Conservation (phyloP, 2,329 filamentous ascomycete species). For the Talaromyces sp. region DNA sequence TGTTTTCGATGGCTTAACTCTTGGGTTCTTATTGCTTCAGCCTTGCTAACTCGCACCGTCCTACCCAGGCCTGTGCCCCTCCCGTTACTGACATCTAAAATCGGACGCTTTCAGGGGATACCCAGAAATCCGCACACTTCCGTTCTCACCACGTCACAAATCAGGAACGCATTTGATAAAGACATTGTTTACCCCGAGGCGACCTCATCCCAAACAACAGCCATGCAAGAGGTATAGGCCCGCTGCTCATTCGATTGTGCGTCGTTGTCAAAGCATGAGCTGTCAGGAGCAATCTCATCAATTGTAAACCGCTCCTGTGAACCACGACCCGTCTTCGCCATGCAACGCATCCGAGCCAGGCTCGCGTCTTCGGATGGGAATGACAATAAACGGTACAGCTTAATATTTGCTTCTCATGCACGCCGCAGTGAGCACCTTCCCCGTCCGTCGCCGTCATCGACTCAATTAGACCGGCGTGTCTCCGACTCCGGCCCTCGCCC, state of each 20-base stretch:
- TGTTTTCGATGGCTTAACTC: background rate
- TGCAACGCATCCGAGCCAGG: slow-evolving; percentile 39
- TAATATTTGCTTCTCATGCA: slow-evolving; percentile 25
- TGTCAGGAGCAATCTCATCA: background rate
- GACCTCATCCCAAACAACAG: background rate
- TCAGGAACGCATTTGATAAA: background rate
- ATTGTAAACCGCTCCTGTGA: background rate
- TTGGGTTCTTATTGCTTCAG: background rate
- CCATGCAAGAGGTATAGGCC: slow-evolving; percentile 8
- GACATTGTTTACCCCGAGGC: background rate
- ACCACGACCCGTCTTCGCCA: slow-evolving; percentile 21
- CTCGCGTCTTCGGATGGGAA: slow-evolving; percentile 29
- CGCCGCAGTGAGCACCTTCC: slow-evolving; percentile 36
- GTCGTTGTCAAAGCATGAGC: slow-evolving; percentile 13
- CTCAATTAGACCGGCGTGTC: slow-evolving; percentile 26
- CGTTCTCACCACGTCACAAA: slow-evolving; percentile 1
- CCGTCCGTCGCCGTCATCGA: slow-evolving; percentile 28
- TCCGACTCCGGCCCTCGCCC: slow-evolving; percentile 34
- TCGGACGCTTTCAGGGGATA: slow-evolving; percentile 5
- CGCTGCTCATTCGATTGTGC: slow-evolving; percentile 9
- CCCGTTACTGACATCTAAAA: background rate
- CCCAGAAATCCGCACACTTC: background rate
- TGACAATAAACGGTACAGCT: slow-evolving; percentile 30
- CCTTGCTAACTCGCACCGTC: background rate
- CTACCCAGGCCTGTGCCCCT: background rate